A percentile compares a stretch with the other conserved stretches of the same genome.
phyloP scores from a whole-genome alignment of 73 alveolate genomes.

The Uronychia binucleata region DNA sequence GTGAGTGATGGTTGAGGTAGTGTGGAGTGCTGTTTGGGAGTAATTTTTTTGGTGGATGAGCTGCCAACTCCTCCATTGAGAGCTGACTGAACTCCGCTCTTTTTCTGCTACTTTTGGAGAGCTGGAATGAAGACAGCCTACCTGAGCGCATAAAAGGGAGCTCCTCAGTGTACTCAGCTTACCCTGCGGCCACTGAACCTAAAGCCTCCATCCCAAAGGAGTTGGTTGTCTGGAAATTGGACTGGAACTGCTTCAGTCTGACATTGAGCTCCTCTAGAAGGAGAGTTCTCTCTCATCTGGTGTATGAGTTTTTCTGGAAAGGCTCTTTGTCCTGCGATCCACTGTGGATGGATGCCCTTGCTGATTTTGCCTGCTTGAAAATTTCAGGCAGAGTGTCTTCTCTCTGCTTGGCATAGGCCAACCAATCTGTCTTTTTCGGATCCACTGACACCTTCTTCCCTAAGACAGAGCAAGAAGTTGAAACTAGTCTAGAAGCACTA shows the following conservation, averaged over 20 bases:
- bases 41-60: too few species aligned
- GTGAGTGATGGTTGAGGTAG: background rate
- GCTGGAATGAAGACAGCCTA: too few species aligned
- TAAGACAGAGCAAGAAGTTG: background rate
- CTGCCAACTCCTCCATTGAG: too few species aligned
- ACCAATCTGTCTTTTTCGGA: slow-evolving; percentile 15
- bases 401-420: slow-evolving; percentile 22
- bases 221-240: slow-evolving; percentile 15
- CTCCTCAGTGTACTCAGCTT: background rate
- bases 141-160: background rate
- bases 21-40: background rate
- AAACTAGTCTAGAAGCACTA: background rate
- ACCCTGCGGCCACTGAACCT: background rate
- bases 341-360: background rate
- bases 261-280: slow-evolving; percentile 15
- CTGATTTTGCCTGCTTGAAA: background rate
- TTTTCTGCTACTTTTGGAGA: too few species aligned
- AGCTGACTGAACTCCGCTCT: too few species aligned
- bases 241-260: slow-evolving; percentile 16
- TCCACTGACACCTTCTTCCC: background rate
- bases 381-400: slow-evolving; percentile 12
- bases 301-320: background rate
- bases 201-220: background rate
- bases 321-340: background rate
- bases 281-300: slow-evolving; percentile 7